Conservation (phyloP, 805 yeast genomes). For the Babjeviella inositovora region DNA sequence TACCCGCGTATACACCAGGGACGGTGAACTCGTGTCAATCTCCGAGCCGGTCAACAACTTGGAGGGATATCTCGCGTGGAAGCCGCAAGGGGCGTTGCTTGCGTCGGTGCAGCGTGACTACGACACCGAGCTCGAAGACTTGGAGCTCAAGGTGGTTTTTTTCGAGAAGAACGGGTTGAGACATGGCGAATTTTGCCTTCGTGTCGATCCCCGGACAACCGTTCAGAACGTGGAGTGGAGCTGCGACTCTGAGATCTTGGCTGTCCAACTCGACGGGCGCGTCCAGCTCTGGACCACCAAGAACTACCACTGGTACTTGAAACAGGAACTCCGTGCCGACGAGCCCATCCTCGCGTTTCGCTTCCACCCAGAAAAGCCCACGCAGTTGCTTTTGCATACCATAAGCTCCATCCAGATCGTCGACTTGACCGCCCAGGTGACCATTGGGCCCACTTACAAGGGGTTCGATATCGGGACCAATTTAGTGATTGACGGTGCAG, state of each 20-base stretch:
- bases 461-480: constrained; percentile 70
- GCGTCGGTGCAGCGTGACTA: constrained; percentile 62
- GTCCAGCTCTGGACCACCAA: constrained; percentile 86
- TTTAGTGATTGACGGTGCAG: constrained; percentile 65
- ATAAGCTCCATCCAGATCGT: constrained; percentile 34
- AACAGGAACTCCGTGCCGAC: constrained; percentile 45
- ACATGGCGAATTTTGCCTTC: constrained; percentile 69
- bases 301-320: constrained; percentile 92
- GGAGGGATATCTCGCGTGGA: constrained; percentile 68
- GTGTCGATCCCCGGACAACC: constrained; percentile 33
- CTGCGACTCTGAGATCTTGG: constrained; percentile 59
- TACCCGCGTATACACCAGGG: constrained; percentile 67
- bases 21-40: constrained; percentile 64
- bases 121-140: constrained; percentile 32
- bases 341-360: constrained; percentile 24
- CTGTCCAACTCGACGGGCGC: constrained; percentile 41
- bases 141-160: constrained; percentile 43
- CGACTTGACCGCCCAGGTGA: constrained; percentile 47
- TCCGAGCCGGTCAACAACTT: constrained; percentile 82
- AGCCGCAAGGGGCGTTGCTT: constrained; percentile 78
- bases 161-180: constrained; percentile 89
- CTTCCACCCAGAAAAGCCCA: constrained; percentile 88
- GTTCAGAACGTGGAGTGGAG: constrained; percentile 62
- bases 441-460: constrained; percentile 50
- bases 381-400: constrained; percentile 55